A percentile compares a stretch with the other conserved stretches of the same genome.
These are phyloP conservation scores for Kwoniella dejecticola DNA, from an alignment of 768 basidiomycete genomes.

Conservation along the genomic window DNA sequence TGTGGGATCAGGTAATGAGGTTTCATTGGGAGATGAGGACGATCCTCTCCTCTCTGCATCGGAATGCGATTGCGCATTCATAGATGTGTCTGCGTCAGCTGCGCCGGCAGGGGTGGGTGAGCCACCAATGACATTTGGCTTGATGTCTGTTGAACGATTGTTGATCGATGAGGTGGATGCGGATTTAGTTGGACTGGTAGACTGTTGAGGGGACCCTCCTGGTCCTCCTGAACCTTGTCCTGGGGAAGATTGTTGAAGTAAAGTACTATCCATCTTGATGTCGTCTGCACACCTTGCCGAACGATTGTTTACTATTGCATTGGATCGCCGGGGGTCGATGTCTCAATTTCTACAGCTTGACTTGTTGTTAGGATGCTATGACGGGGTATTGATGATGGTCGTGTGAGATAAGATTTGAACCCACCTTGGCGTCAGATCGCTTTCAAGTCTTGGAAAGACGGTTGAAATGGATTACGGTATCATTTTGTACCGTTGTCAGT, in stretches of 20 bases:
- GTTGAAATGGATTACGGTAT: neutral
- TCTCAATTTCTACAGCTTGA: no score
- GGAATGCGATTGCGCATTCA: no score
- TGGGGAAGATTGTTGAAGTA: conserved; percentile 8
- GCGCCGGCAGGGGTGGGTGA: neutral
- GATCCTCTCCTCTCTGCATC: neutral
- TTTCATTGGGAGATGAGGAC: neutral
- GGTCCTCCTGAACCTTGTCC: neutral
- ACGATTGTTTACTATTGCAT: neutral
- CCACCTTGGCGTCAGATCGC: neutral
- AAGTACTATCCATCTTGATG: conserved; percentile 16
- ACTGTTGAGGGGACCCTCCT: neutral
- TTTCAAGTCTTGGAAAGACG: neutral
- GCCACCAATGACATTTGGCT: neutral
- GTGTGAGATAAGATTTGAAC: neutral
- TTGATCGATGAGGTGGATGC: conserved; percentile 3
- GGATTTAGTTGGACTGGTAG: neutral
- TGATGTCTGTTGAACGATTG: conserved; percentile 4
- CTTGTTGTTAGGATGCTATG: no score
- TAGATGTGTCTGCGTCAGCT: no score
- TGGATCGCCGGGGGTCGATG: neutral
- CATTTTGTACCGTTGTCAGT: neutral
- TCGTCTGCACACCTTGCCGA: neutral
- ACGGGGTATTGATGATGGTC: neutral
- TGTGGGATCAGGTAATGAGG: neutral